A percentile compares a stretch with the other conserved stretches of the same genome.
Evolutionary conservation across 495 filamentous ascomycete genomes (phyloP).

Genomic region (Trichoderma gamsii): DNA sequence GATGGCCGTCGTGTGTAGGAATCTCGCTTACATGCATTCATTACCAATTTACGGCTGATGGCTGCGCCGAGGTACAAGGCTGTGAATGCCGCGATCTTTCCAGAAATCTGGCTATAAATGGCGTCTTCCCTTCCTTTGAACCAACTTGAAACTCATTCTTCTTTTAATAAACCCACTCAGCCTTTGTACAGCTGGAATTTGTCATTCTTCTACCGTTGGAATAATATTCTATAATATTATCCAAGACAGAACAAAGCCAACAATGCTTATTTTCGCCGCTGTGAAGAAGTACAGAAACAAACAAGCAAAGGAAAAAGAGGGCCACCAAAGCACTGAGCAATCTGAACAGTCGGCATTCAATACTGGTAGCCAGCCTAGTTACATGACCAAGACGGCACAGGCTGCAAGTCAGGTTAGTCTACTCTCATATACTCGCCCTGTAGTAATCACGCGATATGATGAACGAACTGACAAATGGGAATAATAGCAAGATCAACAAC

Average conservation of each 20-base stretch:
- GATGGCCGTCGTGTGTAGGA: not conserved
- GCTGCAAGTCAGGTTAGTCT: not conserved
- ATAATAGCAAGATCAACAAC: not conserved
- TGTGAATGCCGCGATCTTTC: not conserved
- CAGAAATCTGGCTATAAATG: not conserved
- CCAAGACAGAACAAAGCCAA: not conserved
- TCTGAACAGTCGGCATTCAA: not conserved
- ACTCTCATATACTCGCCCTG: not conserved
- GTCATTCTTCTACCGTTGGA: not conserved
- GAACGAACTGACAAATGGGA: not conserved
- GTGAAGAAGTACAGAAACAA: not conserved
- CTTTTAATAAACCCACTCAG: not conserved
- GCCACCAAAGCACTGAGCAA: not conserved
- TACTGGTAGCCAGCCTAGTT: not conserved
- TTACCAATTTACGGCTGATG: not conserved
- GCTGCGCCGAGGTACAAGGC: not conserved
- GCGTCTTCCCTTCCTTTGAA: not conserved
- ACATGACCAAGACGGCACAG: not conserved
- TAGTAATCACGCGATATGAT: not conserved
- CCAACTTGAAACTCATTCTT: not conserved
- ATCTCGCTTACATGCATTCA: not conserved
- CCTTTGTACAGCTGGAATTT: not conserved
- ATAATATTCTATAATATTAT: not conserved
- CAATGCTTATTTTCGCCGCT: not conserved
- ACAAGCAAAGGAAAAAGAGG: not conserved